A percentile compares a stretch with the other conserved stretches of the same genome.
Evolutionary conservation across 2,329 filamentous ascomycete species (phyloP).

Genomic region (Aspergillus quadrilineatus): DNA sequence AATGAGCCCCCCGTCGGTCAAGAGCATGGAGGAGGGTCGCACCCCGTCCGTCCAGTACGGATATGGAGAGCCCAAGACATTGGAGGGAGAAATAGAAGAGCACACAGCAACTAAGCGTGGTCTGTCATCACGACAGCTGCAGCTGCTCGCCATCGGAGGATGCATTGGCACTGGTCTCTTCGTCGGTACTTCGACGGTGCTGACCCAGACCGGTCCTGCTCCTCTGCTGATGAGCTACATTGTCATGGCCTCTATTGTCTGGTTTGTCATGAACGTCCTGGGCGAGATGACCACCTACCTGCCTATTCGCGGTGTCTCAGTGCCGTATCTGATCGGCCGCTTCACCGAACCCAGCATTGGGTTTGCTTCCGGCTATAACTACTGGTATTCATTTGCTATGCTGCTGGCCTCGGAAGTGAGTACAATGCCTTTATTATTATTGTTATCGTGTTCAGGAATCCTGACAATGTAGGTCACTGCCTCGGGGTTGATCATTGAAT

Average conservation of each 20-base stretch:
- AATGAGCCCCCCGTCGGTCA: slow-evolving; percentile 12
- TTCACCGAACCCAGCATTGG: slow-evolving; percentile 60
- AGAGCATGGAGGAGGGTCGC: slow-evolving; percentile 14
- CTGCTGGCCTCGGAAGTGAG: slow-evolving; percentile 43
- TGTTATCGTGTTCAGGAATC: too few relatives aligned
- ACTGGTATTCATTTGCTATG: slow-evolving; percentile 42
- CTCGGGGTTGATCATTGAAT: slow-evolving; percentile 47
- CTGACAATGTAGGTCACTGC: slow-evolving; percentile 38
- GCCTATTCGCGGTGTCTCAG: slow-evolving; percentile 53
- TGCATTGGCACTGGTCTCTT: slow-evolving; percentile 53
- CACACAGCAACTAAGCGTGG: slow-evolving; percentile 31
- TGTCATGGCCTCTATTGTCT: slow-evolving; percentile 40
- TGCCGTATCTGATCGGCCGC: slow-evolving; percentile 56
- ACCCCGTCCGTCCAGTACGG: slow-evolving; percentile 1
- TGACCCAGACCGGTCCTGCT: slow-evolving; percentile 50
- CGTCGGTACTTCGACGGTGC: slow-evolving; percentile 50
- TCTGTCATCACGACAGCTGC: slow-evolving; percentile 41
- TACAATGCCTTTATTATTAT: too few relatives aligned
- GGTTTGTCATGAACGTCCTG: slow-evolving; percentile 45
- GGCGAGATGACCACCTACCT: slow-evolving; percentile 61
- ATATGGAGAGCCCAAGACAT: slow-evolving; percentile 9
- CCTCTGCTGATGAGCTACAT: slow-evolving; percentile 40
- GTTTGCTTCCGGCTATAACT: slow-evolving; percentile 41
- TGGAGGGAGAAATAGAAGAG: slow-evolving; percentile 11
- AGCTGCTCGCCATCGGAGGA: slow-evolving; percentile 44